Evolutionary conservation across 805 yeast genomes (phyloP).

Genomic region (Yamadazyma akitaensis): DNA sequence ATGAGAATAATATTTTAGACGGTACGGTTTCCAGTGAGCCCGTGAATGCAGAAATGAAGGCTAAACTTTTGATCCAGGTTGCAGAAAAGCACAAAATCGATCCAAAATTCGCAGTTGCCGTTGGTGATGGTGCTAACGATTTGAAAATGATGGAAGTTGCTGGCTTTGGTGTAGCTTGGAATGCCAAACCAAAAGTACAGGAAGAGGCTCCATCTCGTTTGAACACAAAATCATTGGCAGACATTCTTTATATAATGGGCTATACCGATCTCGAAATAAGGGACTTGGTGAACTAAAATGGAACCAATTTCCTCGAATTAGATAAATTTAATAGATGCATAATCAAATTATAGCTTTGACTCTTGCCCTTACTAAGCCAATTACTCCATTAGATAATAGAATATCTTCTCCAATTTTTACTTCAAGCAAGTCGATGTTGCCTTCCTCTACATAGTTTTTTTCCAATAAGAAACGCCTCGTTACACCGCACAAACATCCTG

Average conservation of each 20-base stretch:
- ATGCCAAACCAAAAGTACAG: conserved; percentile 94
- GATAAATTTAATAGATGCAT: background rate
- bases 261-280: conserved; percentile 54
- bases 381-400: conserved; percentile 74
- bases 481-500: conserved; percentile 86
- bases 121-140: conserved; percentile 98
- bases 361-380: conserved; percentile 70
- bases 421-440: conserved; percentile 42
- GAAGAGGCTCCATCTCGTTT: conserved; percentile 74
- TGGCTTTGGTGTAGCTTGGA: conserved; percentile 96
- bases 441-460: conserved; percentile 53
- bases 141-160: conserved; percentile 87
- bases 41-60: conserved; percentile 85
- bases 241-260: conserved; percentile 79
- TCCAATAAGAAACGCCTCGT: conserved; percentile 62
- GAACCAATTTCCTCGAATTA: background rate
- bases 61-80: conserved; percentile 61
- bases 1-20: conserved; percentile 50
- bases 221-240: conserved; percentile 70
- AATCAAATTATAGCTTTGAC: conserved; percentile 20
- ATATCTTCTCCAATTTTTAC: conserved; percentile 65
- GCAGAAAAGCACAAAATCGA: conserved; percentile 54
- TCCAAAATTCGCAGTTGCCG: conserved; percentile 62
- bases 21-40: conserved; percentile 79
- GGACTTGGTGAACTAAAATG: background rate